A percentile compares a stretch with the other conserved stretches of the same genome.
Evolutionary conservation across 1,139 yeast species (phyloP).

Genomic region (Schwanniomyces etchellsii): DNA sequence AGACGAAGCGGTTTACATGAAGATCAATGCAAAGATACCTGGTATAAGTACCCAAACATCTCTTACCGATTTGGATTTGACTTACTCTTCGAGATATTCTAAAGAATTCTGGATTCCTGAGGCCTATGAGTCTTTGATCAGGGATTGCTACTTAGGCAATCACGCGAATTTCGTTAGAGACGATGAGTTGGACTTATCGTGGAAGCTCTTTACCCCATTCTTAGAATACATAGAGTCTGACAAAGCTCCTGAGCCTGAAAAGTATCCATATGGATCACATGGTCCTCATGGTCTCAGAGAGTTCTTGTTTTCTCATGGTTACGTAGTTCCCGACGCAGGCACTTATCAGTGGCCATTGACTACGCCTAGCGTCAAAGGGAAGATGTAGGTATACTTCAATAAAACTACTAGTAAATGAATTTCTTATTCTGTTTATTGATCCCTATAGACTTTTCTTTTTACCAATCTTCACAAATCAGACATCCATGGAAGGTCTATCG

Average conservation of each 20-base stretch:
- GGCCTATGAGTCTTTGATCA: constrained; percentile 92
- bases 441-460: background rate
- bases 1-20: constrained; percentile 85
- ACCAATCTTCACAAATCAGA: constrained; percentile 26
- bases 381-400: constrained; percentile 8
- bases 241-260: constrained; percentile 55
- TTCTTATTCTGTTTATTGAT: background rate
- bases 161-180: constrained; percentile 97
- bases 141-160: constrained; percentile 87
- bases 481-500: constrained; percentile 68
- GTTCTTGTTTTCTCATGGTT: constrained; percentile 67
- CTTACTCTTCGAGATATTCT: constrained; percentile 73
- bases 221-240: constrained; percentile 71
- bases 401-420: background rate
- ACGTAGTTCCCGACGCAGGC: constrained; percentile 52
- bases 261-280: constrained; percentile 85
- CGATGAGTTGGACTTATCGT: constrained; percentile 90
- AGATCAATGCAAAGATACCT: constrained; percentile 88
- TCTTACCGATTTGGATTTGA: constrained; percentile 84
- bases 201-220: constrained; percentile 91
- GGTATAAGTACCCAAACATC: constrained; percentile 81
- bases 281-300: constrained; percentile 69
- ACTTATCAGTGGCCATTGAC: constrained; percentile 83
- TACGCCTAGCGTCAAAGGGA: constrained; percentile 45
- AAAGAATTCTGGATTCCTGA: constrained; percentile 93